phyloP scores from a whole-genome alignment of 1,284 basidiomycete species.

The Omphalotus olearius region DNA sequence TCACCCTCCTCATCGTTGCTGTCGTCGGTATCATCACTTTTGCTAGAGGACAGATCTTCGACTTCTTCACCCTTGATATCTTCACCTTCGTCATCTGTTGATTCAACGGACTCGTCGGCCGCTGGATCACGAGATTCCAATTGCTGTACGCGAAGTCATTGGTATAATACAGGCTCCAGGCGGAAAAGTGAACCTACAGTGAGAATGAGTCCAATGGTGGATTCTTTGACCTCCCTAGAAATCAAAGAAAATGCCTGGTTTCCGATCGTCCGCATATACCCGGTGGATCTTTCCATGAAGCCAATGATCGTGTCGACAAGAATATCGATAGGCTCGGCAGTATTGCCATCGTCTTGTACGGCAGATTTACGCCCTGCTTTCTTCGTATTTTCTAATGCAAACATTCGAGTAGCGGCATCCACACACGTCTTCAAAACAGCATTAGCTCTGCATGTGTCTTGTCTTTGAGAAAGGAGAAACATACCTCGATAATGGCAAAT shows the following conservation, averaged over 20 bases:
- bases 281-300: constrained; percentile 81
- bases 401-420: constrained; percentile 40
- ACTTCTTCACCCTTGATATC: constrained; percentile 32
- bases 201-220: constrained; percentile 81
- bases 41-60: constrained; percentile 20
- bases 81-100: constrained; percentile 37
- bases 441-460: not conserved
- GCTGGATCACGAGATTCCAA: constrained; percentile 67
- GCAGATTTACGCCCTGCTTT: constrained; percentile 38
- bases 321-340: constrained; percentile 68
- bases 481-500: constrained; percentile 60
- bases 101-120: constrained; percentile 42
- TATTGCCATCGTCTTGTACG: constrained; percentile 22
- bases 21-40: constrained; percentile 29
- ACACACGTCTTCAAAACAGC: constrained; percentile 41
- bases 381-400: constrained; percentile 27
- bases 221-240: constrained; percentile 63
- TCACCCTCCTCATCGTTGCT: constrained; percentile 47
- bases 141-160: constrained; percentile 54
- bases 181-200: constrained; percentile 51
- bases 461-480: constrained; percentile 9
- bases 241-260: constrained; percentile 82
- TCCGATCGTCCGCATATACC: constrained; percentile 78
- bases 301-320: constrained; percentile 88
- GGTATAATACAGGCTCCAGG: not conserved